phyloP scores from a whole-genome alignment of 75 land plant genomes.

The Sequoiadendron giganteum region DNA sequence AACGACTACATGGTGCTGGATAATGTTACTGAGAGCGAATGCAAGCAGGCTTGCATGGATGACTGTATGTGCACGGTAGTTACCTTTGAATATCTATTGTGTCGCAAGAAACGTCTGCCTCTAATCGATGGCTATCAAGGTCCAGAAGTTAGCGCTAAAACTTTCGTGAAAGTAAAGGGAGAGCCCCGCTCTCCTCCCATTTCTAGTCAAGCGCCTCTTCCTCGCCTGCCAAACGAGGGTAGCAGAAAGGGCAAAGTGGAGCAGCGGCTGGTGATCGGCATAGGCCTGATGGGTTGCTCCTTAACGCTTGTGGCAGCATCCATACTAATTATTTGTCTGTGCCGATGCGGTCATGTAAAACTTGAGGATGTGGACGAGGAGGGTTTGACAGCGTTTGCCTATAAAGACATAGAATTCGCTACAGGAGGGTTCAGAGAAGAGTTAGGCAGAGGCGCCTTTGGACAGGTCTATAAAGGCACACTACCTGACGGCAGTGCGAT shows the following conservation, averaged over 20 bases:
- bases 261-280: background rate
- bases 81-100: background rate
- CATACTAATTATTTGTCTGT: background rate
- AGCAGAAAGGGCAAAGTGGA: background rate
- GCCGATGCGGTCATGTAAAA: background rate
- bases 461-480: constrained; percentile 36
- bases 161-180: background rate
- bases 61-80: background rate
- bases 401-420: constrained; percentile 28
- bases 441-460: constrained; percentile 38
- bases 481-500: constrained; percentile 14
- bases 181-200: background rate
- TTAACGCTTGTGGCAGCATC: background rate
- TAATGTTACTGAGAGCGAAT: background rate
- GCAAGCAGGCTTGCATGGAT: background rate
- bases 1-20: background rate
- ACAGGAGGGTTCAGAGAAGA: constrained; percentile 40
- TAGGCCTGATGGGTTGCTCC: background rate
- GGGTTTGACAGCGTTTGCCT: constrained; percentile 24
- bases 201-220: background rate
- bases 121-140: constrained; percentile 15
- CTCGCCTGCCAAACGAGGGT: background rate
- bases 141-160: background rate
- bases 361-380: background rate
- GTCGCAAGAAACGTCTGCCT: constrained; percentile 9